A percentile compares a stretch with the other conserved stretches of the same genome.
Conservation (phyloP, 306 rosid genomes). For the Heteromeles arbutifolia region DNA sequence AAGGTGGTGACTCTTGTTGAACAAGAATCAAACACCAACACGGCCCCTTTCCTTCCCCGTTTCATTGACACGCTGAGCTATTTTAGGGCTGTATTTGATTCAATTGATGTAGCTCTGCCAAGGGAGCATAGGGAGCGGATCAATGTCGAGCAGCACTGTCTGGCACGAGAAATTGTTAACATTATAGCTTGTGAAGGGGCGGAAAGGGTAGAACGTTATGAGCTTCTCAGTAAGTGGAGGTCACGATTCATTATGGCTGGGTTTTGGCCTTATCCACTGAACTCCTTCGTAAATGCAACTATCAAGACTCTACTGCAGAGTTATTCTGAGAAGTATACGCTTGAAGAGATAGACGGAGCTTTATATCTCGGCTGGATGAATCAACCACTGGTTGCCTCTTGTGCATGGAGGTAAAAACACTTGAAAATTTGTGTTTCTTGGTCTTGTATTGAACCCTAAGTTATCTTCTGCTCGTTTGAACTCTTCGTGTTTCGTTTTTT, state of each 20-base stretch:
- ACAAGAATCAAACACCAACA: slow-evolving; percentile 63
- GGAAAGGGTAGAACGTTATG: slow-evolving; percentile 88
- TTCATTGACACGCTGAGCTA: slow-evolving; percentile 62
- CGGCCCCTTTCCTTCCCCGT: slow-evolving; percentile 60
- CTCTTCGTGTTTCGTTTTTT: background rate
- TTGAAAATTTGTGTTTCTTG: background rate
- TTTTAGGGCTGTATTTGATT: slow-evolving; percentile 59
- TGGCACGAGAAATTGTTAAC: slow-evolving; percentile 82
- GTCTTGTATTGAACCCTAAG: background rate
- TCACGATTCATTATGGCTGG: slow-evolving; percentile 72
- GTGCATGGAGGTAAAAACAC: slow-evolving; percentile 70
- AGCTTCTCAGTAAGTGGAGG: slow-evolving; percentile 66
- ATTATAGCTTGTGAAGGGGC: slow-evolving; percentile 83
- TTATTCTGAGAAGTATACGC: slow-evolving; percentile 61
- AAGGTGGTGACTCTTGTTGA: slow-evolving; percentile 88
- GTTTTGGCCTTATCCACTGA: slow-evolving; percentile 61
- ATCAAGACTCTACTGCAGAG: slow-evolving; percentile 58
- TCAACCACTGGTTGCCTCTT: slow-evolving; percentile 48
- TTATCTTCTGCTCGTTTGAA: background rate
- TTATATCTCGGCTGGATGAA: slow-evolving; percentile 76
- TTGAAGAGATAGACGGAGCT: slow-evolving; percentile 73
- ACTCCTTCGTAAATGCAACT: slow-evolving; percentile 51
- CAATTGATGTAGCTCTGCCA: slow-evolving; percentile 60
- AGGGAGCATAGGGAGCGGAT: slow-evolving; percentile 72
- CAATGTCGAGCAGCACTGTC: slow-evolving; percentile 78